Evolutionary conservation across 2,329 filamentous ascomycete genomes (phyloP).

Genomic region (Thermoascus crustaceus): DNA sequence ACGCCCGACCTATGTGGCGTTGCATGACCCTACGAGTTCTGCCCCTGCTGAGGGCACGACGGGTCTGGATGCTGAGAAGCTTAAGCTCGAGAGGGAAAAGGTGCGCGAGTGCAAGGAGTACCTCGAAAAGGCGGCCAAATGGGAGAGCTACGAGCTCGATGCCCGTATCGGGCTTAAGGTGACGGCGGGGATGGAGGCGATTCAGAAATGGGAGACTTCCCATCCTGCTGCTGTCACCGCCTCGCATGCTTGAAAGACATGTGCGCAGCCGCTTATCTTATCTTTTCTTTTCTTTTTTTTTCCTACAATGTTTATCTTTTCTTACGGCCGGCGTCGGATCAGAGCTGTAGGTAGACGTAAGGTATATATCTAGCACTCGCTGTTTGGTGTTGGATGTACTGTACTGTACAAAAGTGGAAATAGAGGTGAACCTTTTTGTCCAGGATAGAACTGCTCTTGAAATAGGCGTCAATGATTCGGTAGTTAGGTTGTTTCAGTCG

Average conservation of each 20-base stretch:
- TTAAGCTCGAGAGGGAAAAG: conserved; percentile 26
- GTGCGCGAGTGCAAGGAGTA: conserved; percentile 48
- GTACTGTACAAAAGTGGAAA: too few species aligned
- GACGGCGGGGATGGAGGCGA: conserved; percentile 37
- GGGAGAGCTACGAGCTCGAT: conserved; percentile 57
- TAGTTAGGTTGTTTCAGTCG: too few species aligned
- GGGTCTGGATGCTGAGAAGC: conserved; percentile 11
- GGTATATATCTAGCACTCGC: too few species aligned
- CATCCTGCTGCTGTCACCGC: conserved; percentile 12
- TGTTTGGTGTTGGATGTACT: too few species aligned
- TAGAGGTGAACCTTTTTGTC: too few species aligned
- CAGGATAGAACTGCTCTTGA: too few species aligned
- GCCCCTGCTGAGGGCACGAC: conserved; percentile 1
- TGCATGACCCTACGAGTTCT: conserved; percentile 17
- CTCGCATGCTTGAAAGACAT: conserved; percentile 3
- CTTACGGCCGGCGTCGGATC: background rate
- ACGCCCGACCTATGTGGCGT: conserved; percentile 31
- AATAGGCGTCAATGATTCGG: too few species aligned
- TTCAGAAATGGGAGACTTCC: conserved; percentile 34
- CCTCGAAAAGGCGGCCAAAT: conserved; percentile 49
- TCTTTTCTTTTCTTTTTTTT: conserved; percentile 3
- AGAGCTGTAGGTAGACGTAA: too few species aligned
- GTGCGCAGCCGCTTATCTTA: too few species aligned
- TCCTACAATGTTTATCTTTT: background rate
- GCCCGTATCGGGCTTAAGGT: conserved; percentile 46